Percentiles rank a stretch among this genome's conserved stretches.
These are phyloP conservation scores for Candida xiaguanensis DNA, from an alignment of 805 yeast genomes.

Conservation along the genomic window DNA sequence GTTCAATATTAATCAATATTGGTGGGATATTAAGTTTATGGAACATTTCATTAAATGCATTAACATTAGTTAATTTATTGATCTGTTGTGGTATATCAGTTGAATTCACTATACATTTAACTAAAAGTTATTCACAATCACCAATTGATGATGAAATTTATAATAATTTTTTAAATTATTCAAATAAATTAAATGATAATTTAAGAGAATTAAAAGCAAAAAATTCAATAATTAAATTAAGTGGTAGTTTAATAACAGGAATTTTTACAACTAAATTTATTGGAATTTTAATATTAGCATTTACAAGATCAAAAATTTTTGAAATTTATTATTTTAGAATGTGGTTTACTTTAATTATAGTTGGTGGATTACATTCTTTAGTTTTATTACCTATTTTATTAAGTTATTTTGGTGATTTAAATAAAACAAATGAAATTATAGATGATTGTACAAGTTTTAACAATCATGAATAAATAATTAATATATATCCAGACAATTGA, in stretches of 20 bases:
- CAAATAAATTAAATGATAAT: conserved; percentile 2
- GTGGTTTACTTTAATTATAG: conserved; percentile 80
- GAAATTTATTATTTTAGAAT: conserved; percentile 89
- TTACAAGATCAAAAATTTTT: conserved; percentile 82
- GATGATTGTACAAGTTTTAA: conserved; percentile 5
- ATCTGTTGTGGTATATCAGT: conserved; percentile 94
- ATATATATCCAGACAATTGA: background rate
- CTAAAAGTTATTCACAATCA: conserved; percentile 64
- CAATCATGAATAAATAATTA: conserved; percentile 2
- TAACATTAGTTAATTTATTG: conserved; percentile 80
- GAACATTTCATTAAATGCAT: conserved; percentile 80
- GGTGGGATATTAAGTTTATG: conserved; percentile 78
- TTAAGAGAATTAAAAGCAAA: conserved; percentile 31
- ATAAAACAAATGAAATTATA: conserved; percentile 5
- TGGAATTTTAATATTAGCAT: conserved; percentile 83
- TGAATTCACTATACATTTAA: conserved; percentile 87
- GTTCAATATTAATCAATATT: conserved; percentile 63
- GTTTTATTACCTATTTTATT: conserved; percentile 75
- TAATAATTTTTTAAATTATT: conserved; percentile 14
- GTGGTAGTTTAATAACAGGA: conserved; percentile 87
- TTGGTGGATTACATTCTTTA: conserved; percentile 78
- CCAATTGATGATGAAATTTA: conserved; percentile 14
- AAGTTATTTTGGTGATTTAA: conserved; percentile 34
- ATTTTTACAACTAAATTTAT: conserved; percentile 85
- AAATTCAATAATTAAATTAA: conserved; percentile 71